These are phyloP conservation scores for Diutina siamensis DNA, from an alignment of 1,139 yeast species.

Conservation along the genomic window DNA sequence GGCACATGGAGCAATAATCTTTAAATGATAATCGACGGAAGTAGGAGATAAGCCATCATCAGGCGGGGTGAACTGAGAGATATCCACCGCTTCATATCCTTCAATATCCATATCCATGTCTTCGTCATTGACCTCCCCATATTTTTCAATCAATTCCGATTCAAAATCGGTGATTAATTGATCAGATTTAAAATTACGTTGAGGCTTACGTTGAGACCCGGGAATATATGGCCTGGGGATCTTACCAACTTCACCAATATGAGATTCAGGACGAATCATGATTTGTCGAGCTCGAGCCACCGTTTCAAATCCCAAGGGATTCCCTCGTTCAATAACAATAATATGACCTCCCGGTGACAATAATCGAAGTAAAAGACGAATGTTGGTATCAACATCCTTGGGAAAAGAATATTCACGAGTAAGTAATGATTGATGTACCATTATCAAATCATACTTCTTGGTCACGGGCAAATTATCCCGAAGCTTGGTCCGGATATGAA, in stretches of 20 bases:
- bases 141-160: slow-evolving; percentile 24
- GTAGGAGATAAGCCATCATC: slow-evolving; percentile 11
- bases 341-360: slow-evolving; percentile 71
- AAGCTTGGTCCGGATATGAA: slow-evolving; percentile 42
- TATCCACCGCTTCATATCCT: slow-evolving; percentile 17
- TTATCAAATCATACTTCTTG: slow-evolving; percentile 64
- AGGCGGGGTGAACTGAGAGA: slow-evolving; percentile 8
- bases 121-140: slow-evolving; percentile 29
- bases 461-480: slow-evolving; percentile 37
- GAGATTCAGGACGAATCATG: slow-evolving; percentile 73
- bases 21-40: slow-evolving; percentile 38
- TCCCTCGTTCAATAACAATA: slow-evolving; percentile 78
- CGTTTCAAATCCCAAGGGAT: slow-evolving; percentile 78
- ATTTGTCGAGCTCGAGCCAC: slow-evolving; percentile 86
- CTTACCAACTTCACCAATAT: slow-evolving; percentile 43
- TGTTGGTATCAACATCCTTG: slow-evolving; percentile 55
- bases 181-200: slow-evolving; percentile 21
- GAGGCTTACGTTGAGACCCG: slow-evolving; percentile 37
- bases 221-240: slow-evolving; percentile 62
- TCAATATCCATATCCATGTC: slow-evolving; percentile 42
- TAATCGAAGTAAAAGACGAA: slow-evolving; percentile 48
- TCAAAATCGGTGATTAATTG: slow-evolving; percentile 27
- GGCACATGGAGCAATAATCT: slow-evolving; percentile 78
- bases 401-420: slow-evolving; percentile 54
- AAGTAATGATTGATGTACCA: slow-evolving; percentile 70